Base-by-base conservation (phyloP, 1,284 basidiomycete genomes). In the Calocybe gambosa region DNA sequence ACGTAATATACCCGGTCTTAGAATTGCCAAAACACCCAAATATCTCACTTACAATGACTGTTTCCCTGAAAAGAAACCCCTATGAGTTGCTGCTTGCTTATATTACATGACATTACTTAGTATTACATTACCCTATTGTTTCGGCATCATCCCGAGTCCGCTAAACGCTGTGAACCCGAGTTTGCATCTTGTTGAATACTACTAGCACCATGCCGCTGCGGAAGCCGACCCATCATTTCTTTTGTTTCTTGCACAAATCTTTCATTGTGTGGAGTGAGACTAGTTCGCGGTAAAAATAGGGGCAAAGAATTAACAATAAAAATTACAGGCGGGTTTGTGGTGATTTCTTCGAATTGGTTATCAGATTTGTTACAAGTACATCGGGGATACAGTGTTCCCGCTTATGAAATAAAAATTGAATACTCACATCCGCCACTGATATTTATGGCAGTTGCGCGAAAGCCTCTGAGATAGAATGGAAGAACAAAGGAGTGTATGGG, bases 1-100 rank as follows among this genome's bases (percentile, higher is more conserved):
- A 41, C 42, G 44, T 31, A 45, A 59, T 20, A 51, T 67, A 26
- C 67, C 68, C 1, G 65, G 58, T 5, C 55, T 70, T 16, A 49
- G 45, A 9, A 45, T 64, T 10, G 45, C 51, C 19, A 35, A 54
- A 15, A 59, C 59, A 13, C 51, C 57, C 8, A n/a, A 58, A 23
- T 54, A 60, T 39, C 55, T 62, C n/a, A 43, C 41, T 38, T 51
- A 64, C 47, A 61, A 66, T 45, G 52, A 61, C 31, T 58, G 64
- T 21, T 66, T 61, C 47, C 58, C 62, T 4, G 10, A 41, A 15
- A 39, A 29, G 28, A n/a, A 29, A 25, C 9, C 9, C 28, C 9
- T 29, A 29, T 12, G 28, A 29, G 28, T 29, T 3, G 28, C 28
- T 29, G 10, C 28, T 29, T 29, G 4, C 28, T 26, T 26, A 5